Base-by-base conservation (phyloP, 495 filamentous ascomycete species). In the Xylaria scruposa region DNA sequence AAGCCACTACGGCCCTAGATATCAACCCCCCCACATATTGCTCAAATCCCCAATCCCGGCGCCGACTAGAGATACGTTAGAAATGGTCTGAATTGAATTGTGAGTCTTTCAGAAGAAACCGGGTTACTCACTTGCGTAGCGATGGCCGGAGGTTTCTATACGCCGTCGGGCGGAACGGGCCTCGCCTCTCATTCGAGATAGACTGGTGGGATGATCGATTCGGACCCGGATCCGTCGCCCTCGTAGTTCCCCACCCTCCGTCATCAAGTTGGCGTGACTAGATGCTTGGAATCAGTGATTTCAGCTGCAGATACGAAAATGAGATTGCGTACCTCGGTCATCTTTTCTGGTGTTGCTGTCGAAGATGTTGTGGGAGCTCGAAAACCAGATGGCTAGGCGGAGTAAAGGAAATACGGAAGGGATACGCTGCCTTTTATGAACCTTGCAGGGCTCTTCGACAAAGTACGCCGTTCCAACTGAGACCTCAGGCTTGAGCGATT, bases 281-380 rank as follows among this genome's bases (percentile, higher is more conserved):
- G 62, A 33, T 83, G 80, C 60, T 83, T 78, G 40, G 85, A 76
- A 42, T 83, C 72, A 2, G 77, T 81, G 71, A 85, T 85, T 42
- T 54, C 74, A 3, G 73, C 79, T 49, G 26, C n/a, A 56, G 58
- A 15, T 51, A 72, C 66, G 60, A 71, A 61, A 63, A 33, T 46
- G 51, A 73, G 71, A 17, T 56, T 63, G 15, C 51, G 62, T 40
- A 81, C 73, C 73, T 79, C 73, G 21, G 67, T 38, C 71, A 75
- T 60, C 0, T 31, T 73, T 7, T 9, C 24, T 56, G 13, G 33
- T 15, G 8, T n/a, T n/a, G 19, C 49, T 26, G 13, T 56, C 58
- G 17, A 60, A 29, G 51, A 0, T 31, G 17, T 56, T 24, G 17
- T 26, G 12, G 29, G 24, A 9, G 24, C 26, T 29, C 24, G 29